These are phyloP conservation scores for Penicillium ochrochloron DNA, from an alignment of 495 filamentous ascomycete genomes.

Conservation along the genomic window DNA sequence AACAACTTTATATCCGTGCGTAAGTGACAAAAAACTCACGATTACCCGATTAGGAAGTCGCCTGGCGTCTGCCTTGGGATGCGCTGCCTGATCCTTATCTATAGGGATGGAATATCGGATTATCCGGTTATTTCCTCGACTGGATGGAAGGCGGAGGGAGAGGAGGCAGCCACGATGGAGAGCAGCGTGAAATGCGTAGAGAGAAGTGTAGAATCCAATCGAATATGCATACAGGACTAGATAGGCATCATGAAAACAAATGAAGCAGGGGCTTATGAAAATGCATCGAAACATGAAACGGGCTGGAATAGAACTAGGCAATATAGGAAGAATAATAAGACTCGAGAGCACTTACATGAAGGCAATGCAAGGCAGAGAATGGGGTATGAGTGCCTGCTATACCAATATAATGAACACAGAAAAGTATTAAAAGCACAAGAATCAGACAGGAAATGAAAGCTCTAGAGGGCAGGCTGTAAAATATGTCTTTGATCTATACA, in stretches of 20 bases:
- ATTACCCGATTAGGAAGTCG: neutral
- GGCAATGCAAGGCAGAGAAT: neutral
- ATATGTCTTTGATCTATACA: constrained; percentile 19
- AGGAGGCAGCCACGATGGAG: neutral
- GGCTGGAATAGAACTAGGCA: neutral
- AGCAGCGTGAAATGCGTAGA: neutral
- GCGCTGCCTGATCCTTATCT: neutral
- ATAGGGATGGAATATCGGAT: neutral
- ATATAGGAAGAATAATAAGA: neutral
- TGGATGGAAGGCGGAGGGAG: neutral
- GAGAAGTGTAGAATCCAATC: neutral
- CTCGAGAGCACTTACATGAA: neutral
- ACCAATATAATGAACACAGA: neutral
- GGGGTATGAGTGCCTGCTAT: constrained; percentile 11
- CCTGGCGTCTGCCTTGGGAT: neutral
- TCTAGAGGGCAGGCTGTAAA: neutral
- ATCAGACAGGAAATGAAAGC: neutral
- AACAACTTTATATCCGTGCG: neutral
- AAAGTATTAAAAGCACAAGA: neutral
- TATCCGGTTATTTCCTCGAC: no score
- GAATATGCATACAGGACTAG: constrained; percentile 12
- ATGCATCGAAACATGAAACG: constrained; percentile 2
- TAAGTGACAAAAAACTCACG: neutral
- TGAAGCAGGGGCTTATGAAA: neutral
- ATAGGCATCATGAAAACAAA: neutral